These are phyloP conservation scores for Scleroderma citrinum DNA, from an alignment of 768 basidiomycete species.

Conservation along the genomic window DNA sequence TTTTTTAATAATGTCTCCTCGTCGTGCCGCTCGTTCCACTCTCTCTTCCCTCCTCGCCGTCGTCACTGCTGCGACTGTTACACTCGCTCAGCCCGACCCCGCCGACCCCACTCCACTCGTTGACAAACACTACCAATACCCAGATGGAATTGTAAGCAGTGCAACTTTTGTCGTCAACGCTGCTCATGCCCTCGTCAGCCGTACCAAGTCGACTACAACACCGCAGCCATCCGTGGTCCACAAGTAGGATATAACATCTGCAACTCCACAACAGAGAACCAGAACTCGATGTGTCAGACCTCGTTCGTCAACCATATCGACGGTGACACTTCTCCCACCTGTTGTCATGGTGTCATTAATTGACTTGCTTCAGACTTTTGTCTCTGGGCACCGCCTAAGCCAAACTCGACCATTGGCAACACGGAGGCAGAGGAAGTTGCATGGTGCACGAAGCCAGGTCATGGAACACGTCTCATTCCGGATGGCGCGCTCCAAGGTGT, in stretches of 20 bases:
- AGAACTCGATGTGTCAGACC: slow-evolving; percentile 65
- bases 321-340: slow-evolving; percentile 23
- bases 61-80: slow-evolving; percentile 26
- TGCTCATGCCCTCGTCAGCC: slow-evolving; percentile 30
- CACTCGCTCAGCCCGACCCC: slow-evolving; percentile 29
- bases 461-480: slow-evolving; percentile 73
- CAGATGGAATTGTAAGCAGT: slow-evolving; percentile 36
- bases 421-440: slow-evolving; percentile 69
- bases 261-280: slow-evolving; percentile 60
- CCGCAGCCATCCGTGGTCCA: slow-evolving; percentile 41
- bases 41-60: slow-evolving; percentile 16
- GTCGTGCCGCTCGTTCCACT: slow-evolving; percentile 33
- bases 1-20: not conserved
- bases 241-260: slow-evolving; percentile 65
- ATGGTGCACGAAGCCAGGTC: slow-evolving; percentile 68
- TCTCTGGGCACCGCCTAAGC: slow-evolving; percentile 52
- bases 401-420: slow-evolving; percentile 52
- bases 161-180: not conserved
- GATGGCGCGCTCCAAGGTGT: slow-evolving; percentile 55
- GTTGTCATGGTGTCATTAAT: slow-evolving; percentile 11
- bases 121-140: slow-evolving; percentile 40
- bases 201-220: slow-evolving; percentile 40
- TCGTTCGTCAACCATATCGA: slow-evolving; percentile 53
- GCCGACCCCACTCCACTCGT: slow-evolving; percentile 44
- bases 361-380: slow-evolving; percentile 52